phyloP scores from a whole-genome alignment of 2,329 filamentous ascomycete genomes.

The Exophiala alcalophila region DNA sequence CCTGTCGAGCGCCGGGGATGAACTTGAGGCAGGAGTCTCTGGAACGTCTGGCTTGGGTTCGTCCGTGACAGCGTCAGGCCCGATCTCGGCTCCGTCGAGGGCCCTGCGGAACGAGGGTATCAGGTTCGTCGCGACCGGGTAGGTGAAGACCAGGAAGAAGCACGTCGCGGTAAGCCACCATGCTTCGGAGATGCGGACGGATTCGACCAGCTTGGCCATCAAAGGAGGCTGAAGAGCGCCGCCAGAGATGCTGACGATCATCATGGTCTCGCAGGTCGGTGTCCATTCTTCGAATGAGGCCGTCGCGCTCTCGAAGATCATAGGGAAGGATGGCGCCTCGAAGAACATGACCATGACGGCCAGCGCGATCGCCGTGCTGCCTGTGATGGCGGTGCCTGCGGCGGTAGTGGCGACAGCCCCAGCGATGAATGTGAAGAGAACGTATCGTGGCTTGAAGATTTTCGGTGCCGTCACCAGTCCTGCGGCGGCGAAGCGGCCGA shows the following conservation, averaged over 20 bases:
- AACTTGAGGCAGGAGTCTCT: neutral
- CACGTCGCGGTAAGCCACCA: slow-evolving; percentile 25
- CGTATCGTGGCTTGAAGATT: slow-evolving; percentile 63
- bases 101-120: slow-evolving; percentile 24
- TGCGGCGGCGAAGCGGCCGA: slow-evolving; percentile 68
- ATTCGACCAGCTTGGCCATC: slow-evolving; percentile 26
- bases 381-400: slow-evolving; percentile 47
- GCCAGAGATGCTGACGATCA: slow-evolving; percentile 28
- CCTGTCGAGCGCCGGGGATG: neutral
- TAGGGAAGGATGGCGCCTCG: slow-evolving; percentile 77
- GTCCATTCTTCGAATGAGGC: slow-evolving; percentile 26
- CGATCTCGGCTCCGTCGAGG: slow-evolving; percentile 22
- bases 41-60: neutral
- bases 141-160: slow-evolving; percentile 26
- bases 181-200: slow-evolving; percentile 21
- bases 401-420: slow-evolving; percentile 59
- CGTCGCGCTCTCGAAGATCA: slow-evolving; percentile 59
- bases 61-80: slow-evolving; percentile 5
- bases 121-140: slow-evolving; percentile 22
- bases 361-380: slow-evolving; percentile 53
- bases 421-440: slow-evolving; percentile 66
- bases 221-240: slow-evolving; percentile 27
- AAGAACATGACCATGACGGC: slow-evolving; percentile 72
- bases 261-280: slow-evolving; percentile 25
- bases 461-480: slow-evolving; percentile 56